A percentile compares a stretch with the other conserved stretches of the same genome.
These are phyloP conservation scores for Exserohilum turcica DNA, from an alignment of 2,329 filamentous ascomycete species.

Conservation along the genomic window DNA sequence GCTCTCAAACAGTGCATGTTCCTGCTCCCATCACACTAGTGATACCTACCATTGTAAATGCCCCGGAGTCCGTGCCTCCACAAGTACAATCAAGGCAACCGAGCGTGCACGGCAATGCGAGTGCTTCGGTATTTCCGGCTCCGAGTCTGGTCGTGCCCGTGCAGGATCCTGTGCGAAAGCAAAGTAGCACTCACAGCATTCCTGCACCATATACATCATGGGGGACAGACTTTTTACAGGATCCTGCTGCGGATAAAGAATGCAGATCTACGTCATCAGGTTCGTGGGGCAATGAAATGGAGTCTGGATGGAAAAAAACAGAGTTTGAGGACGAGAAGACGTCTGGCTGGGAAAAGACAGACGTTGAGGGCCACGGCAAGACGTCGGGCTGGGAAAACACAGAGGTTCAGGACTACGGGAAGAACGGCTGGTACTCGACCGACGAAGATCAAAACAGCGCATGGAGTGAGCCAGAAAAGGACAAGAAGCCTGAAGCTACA, in stretches of 20 bases:
- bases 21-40: conserved; percentile 3
- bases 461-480: background rate
- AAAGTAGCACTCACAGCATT: background rate
- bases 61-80: background rate
- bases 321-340: no score
- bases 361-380: background rate
- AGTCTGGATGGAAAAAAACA: no score
- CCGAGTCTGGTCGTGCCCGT: conserved; percentile 12
- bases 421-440: background rate
- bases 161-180: background rate
- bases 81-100: background rate
- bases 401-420: background rate
- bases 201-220: conserved; percentile 14
- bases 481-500: background rate
- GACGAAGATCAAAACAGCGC: background rate
- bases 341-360: background rate
- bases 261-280: background rate
- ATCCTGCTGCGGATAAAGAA: background rate
- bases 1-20: background rate
- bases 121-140: background rate
- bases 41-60: conserved; percentile 11
- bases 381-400: background rate
- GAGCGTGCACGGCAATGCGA: background rate
- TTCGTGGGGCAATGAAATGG: conserved; percentile 13
- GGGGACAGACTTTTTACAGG: background rate